A percentile compares a stretch with the other conserved stretches of the same genome.
phyloP scores from a whole-genome alignment of 495 filamentous ascomycete genomes.

The Tuber calosporum region DNA sequence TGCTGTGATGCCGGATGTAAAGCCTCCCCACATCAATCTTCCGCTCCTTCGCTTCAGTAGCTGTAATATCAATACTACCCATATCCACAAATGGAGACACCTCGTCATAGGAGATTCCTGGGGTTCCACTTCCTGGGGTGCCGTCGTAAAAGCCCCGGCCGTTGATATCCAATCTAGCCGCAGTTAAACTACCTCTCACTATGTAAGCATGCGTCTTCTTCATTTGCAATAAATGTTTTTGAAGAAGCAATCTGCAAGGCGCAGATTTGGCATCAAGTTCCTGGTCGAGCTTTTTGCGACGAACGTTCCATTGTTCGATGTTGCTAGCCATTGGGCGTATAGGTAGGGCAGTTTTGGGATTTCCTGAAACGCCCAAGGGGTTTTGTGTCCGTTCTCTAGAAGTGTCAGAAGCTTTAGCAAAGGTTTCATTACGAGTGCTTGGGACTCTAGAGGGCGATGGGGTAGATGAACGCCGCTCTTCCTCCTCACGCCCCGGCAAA shows the following conservation, averaged over 20 bases:
- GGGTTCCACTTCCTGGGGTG: not conserved
- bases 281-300: slow-evolving; percentile 12
- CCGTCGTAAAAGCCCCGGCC: not conserved
- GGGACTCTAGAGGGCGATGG: not conserved
- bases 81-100: slow-evolving; percentile 39
- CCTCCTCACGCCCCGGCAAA: not conserved
- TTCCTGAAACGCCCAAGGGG: not conserved
- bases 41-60: slow-evolving; percentile 22
- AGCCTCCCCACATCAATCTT: slow-evolving; percentile 19
- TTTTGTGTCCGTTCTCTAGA: not conserved
- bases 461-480: not conserved
- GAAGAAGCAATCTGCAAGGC: slow-evolving; percentile 4
- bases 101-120: slow-evolving; percentile 30
- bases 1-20: slow-evolving; percentile 14
- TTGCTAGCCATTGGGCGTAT: slow-evolving; percentile 10
- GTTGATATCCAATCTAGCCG: slow-evolving; percentile 31
- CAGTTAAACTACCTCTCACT: slow-evolving; percentile 23
- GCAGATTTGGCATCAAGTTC: slow-evolving; percentile 7
- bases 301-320: slow-evolving; percentile 19
- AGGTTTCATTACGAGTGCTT: not conserved
- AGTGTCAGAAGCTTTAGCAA: not conserved
- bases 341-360: not conserved
- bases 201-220: slow-evolving; percentile 38
- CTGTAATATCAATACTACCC: slow-evolving; percentile 28
- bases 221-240: slow-evolving; percentile 32